Percentiles rank a stretch among this genome's conserved stretches.
Conservation (phyloP, 164 flowering plant species). For the Vitis labrusca region DNA sequence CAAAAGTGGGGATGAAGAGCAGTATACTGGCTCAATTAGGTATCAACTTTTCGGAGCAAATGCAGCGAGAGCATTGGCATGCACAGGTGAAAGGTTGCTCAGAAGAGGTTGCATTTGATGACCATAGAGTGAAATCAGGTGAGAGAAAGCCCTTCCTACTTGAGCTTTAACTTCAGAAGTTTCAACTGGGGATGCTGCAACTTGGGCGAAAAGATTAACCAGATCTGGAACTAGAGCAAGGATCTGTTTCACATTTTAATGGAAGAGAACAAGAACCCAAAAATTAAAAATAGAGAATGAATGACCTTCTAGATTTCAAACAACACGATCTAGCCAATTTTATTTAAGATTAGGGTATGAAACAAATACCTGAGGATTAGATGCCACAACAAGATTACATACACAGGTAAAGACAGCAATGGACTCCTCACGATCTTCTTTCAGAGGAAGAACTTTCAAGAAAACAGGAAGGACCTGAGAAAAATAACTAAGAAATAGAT, state of each 20-base stretch:
- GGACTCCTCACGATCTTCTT: constrained; percentile 93
- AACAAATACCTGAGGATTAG: constrained; percentile 73
- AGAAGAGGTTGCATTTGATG: constrained; percentile 86
- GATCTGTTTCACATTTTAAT: constrained; percentile 46
- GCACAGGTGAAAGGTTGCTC: constrained; percentile 74
- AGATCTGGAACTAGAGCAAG: constrained; percentile 71
- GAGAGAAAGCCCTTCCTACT: constrained; percentile 78
- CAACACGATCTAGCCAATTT: not conserved
- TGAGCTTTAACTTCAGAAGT: constrained; percentile 74
- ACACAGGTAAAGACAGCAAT: constrained; percentile 83
- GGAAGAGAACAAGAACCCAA: not conserved
- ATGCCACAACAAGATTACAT: constrained; percentile 72
- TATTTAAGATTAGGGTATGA: not conserved
- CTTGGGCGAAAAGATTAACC: constrained; percentile 83
- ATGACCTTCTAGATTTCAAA: not conserved
- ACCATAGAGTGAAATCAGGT: constrained; percentile 80
- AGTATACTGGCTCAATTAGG: not conserved
- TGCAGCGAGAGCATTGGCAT: constrained; percentile 83
- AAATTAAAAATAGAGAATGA: not conserved
- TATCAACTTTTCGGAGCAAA: constrained; percentile 57
- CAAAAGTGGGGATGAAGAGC: not conserved
- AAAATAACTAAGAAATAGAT: constrained; percentile 1
- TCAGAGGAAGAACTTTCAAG: constrained; percentile 82
- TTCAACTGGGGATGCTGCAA: constrained; percentile 72
- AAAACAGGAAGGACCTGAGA: constrained; percentile 85